Conservation (phyloP, 1,284 basidiomycete species). For the Melampsora americana region DNA sequence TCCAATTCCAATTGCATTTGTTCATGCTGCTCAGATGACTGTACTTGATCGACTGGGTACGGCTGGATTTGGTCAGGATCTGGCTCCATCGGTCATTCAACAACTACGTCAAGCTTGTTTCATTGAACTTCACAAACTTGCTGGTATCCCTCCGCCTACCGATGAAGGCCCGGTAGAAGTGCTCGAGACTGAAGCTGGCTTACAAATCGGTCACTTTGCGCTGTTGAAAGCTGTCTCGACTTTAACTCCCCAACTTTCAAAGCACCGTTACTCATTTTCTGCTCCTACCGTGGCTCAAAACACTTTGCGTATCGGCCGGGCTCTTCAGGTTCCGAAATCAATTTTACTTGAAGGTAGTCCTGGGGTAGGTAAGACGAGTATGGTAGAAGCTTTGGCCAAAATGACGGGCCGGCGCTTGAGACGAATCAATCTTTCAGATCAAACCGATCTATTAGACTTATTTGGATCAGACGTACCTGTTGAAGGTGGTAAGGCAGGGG, state of each 20-base stretch:
- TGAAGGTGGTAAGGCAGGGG: slow-evolving; percentile 82
- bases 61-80: slow-evolving; percentile 45
- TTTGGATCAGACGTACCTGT: slow-evolving; percentile 96
- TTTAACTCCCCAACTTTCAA: neutral
- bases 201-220: slow-evolving; percentile 34
- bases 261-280: slow-evolving; percentile 68
- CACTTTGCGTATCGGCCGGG: slow-evolving; percentile 82
- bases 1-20: slow-evolving; percentile 50
- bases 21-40: slow-evolving; percentile 56
- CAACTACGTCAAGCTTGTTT: slow-evolving; percentile 18
- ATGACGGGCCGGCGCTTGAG: slow-evolving; percentile 70
- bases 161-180: neutral
- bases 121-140: slow-evolving; percentile 18
- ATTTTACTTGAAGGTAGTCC: slow-evolving; percentile 96
- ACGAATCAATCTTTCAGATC: slow-evolving; percentile 98
- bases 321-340: slow-evolving; percentile 84
- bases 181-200: neutral
- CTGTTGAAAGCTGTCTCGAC: neutral
- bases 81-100: slow-evolving; percentile 18
- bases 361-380: slow-evolving; percentile 97
- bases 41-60: slow-evolving; percentile 56
- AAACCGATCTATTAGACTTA: slow-evolving; percentile 93
- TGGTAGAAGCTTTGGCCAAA: slow-evolving; percentile 81
- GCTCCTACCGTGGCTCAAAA: slow-evolving; percentile 88
- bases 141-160: neutral